phyloP scores from a whole-genome alignment of 768 basidiomycete genomes.

The Filobasidium wieringae region DNA sequence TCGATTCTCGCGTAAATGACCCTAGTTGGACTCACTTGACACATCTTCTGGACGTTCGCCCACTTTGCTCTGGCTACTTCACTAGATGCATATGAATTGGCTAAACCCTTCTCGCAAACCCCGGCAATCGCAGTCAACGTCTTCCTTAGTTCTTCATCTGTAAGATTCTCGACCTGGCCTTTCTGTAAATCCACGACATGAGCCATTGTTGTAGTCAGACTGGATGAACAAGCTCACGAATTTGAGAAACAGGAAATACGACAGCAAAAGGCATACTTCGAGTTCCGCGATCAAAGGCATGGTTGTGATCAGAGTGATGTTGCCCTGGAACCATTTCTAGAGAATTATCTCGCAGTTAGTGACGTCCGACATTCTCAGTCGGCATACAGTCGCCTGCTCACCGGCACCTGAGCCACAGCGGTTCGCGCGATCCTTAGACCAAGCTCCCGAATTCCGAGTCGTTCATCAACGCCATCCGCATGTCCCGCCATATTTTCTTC shows the following conservation, averaged over 20 bases:
- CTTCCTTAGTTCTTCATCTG: background rate
- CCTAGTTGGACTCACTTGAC: background rate
- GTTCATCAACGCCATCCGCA: background rate
- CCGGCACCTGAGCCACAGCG: background rate
- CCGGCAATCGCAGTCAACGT: background rate
- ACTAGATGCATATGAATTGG: background rate
- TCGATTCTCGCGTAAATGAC: background rate
- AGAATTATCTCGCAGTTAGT: background rate
- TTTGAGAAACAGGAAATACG: background rate
- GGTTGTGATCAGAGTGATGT: background rate
- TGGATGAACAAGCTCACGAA: background rate
- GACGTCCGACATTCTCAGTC: background rate
- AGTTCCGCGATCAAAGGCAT: background rate
- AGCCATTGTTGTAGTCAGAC: background rate
- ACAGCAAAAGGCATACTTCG: background rate
- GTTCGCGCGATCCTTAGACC: background rate
- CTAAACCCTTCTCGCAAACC: background rate
- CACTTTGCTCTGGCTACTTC: background rate
- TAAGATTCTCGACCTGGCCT: background rate
- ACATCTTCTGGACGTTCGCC: background rate
- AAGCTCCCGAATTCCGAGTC: background rate
- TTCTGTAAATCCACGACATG: background rate
- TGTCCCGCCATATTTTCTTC: background rate
- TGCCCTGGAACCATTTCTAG: background rate
- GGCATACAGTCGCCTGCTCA: background rate